These are phyloP conservation scores for Globisporangium okanoganense DNA, from an alignment of 352 stramenopile genomes.

Conservation along the genomic window DNA sequence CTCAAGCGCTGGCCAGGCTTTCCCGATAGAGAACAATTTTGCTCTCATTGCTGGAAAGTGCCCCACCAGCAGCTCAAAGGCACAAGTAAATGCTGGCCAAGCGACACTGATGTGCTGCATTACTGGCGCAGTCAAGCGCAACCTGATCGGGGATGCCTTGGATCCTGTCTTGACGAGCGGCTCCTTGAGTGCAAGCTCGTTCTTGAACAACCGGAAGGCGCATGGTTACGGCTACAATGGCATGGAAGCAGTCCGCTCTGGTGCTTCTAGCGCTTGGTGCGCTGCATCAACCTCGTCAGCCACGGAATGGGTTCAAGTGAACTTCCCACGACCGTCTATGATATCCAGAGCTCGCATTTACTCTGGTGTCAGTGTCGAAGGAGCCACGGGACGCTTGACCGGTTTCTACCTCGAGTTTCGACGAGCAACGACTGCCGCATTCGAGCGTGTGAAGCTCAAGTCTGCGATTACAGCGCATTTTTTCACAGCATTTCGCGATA, in stretches of 20 bases:
- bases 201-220: slow-evolving; percentile 25
- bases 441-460: background rate
- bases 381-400: slow-evolving; percentile 3
- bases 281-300: slow-evolving; percentile 6
- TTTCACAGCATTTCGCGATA: slow-evolving; percentile 3
- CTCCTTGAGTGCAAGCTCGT: slow-evolving; percentile 21
- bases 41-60: background rate
- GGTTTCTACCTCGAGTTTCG: slow-evolving; percentile 7
- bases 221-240: slow-evolving; percentile 46
- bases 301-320: slow-evolving; percentile 42
- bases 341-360: slow-evolving; percentile 29
- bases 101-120: slow-evolving; percentile 39
- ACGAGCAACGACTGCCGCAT: background rate
- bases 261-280: slow-evolving; percentile 34
- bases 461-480: background rate
- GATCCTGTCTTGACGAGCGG: background rate
- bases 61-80: slow-evolving; percentile 4
- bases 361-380: slow-evolving; percentile 20
- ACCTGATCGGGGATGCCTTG: background rate
- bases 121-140: background rate
- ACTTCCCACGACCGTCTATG: slow-evolving; percentile 37
- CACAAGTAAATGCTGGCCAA: slow-evolving; percentile 23
- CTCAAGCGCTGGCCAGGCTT: background rate
- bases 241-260: slow-evolving; percentile 25
- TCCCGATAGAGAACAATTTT: slow-evolving; percentile 2